Base-by-base conservation (phyloP, 805 yeast genomes). In the Metschnikowia amazonensis region DNA sequence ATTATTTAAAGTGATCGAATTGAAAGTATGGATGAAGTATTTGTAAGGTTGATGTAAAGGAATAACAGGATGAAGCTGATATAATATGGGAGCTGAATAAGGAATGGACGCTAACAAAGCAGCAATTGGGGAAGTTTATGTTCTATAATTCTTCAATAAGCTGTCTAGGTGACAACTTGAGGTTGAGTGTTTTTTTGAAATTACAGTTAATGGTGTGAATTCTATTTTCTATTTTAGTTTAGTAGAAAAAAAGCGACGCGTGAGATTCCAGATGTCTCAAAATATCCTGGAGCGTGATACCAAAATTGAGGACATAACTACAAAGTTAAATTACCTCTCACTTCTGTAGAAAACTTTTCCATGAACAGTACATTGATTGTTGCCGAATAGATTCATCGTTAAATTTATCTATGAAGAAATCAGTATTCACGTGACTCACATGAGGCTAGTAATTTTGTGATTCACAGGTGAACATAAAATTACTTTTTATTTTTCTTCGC, bases 401-500 rank as follows among this genome's bases (percentile, higher is more conserved):
- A 13, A 32, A 18, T 17, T 6, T 34, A 9, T 21, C 11, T 20
- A 34, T 34, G 10, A 13, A 34, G 16, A 16, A n/a, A 21, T 20
- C 8, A 32, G 24, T 20, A n/a, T 21, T 20, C 36, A 20, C 36
- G 16, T 34, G 36, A 21, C 16, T 18, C 27, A 10, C 25, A 21
- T 13, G 21, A 9, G 7, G 36, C 23, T 34, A 21, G 14, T 9
- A 18, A 34, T 4, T 8, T 21, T 34, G 23, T 21, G 13, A 32
- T 32, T 32, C 23, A 32, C 8, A 32, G 17, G 35, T 32, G 3
- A 9, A 16, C 10, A 32, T 14, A n/a, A 9, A 33, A 17, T 38
- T 25, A 48, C 45, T 84, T 84, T 69, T 80, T 86, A 60, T 84
- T 76, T 73, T 87, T 89, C 77, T 90, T 94, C 21, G 89, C 86